Evolutionary conservation across 23 red algal species (phyloP).

Genomic region (Agarophyton chilense): DNA sequence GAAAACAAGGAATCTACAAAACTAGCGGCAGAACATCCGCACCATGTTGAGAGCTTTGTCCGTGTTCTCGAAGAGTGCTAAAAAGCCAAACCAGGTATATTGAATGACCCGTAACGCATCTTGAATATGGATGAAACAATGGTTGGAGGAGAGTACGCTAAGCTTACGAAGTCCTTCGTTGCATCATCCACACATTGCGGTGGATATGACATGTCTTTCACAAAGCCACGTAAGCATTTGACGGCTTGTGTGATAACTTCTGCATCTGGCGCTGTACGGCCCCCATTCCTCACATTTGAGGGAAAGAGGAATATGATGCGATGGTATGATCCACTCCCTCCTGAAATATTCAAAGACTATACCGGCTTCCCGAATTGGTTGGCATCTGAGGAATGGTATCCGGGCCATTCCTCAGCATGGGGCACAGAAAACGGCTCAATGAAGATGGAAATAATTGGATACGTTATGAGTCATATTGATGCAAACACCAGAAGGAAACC

Average conservation of each 20-base stretch:
- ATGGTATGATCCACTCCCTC: background rate
- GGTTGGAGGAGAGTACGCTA: background rate
- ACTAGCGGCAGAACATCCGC: background rate
- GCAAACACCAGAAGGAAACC: background rate
- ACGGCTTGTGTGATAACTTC: background rate
- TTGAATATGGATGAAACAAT: background rate
- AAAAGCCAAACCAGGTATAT: background rate
- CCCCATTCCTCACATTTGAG: background rate
- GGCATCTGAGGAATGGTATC: background rate
- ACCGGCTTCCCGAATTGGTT: background rate
- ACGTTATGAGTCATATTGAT: background rate
- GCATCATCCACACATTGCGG: background rate
- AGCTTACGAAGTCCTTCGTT: background rate
- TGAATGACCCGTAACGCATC: background rate
- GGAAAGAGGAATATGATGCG: background rate
- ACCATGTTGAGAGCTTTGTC: background rate
- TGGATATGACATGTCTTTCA: background rate
- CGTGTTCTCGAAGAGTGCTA: background rate
- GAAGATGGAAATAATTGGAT: background rate
- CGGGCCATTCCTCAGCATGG: background rate
- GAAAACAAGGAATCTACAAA: conserved; percentile 9
- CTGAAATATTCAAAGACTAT: background rate
- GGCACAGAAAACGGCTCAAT: background rate
- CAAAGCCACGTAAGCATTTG: background rate
- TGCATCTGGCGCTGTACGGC: background rate